phyloP scores from a whole-genome alignment of 495 filamentous ascomycete genomes.

The Friedmanniomyces endolithicus region DNA sequence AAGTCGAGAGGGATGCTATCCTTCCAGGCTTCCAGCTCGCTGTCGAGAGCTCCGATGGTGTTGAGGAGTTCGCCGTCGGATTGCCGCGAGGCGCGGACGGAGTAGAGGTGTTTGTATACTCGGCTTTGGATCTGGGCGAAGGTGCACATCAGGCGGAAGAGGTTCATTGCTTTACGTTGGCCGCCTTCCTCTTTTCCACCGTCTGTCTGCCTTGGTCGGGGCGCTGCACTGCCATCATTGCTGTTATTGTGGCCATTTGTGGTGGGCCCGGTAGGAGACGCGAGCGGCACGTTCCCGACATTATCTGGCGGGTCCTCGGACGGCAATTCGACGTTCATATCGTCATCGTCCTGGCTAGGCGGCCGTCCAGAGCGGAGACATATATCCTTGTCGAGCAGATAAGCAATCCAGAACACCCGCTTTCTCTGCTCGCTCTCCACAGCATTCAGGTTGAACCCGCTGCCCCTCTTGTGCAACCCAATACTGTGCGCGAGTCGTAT shows the following conservation, averaged over 20 bases:
- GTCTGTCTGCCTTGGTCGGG: not conserved
- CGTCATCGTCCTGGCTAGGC: slow-evolving; percentile 90
- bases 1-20: slow-evolving; percentile 88
- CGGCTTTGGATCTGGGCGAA: slow-evolving; percentile 85
- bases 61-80: slow-evolving; percentile 89
- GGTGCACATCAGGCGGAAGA: slow-evolving; percentile 83
- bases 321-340: slow-evolving; percentile 94
- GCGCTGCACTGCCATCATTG: not conserved
- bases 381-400: slow-evolving; percentile 89
- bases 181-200: slow-evolving; percentile 31
- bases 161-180: slow-evolving; percentile 84
- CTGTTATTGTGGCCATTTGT: not conserved
- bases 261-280: slow-evolving; percentile 16
- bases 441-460: slow-evolving; percentile 77
- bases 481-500: slow-evolving; percentile 89
- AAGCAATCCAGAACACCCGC: slow-evolving; percentile 96
- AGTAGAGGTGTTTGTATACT: slow-evolving; percentile 89
- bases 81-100: slow-evolving; percentile 80
- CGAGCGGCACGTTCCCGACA: slow-evolving; percentile 82
- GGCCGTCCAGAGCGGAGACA: slow-evolving; percentile 86
- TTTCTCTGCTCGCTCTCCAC: slow-evolving; percentile 92
- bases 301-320: slow-evolving; percentile 83
- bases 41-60: slow-evolving; percentile 90
- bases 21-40: slow-evolving; percentile 91
- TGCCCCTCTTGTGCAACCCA: slow-evolving; percentile 84